Evolutionary conservation across 2,329 filamentous ascomycete species (phyloP).

Genomic region (Basipetospora chlamydospora): DNA sequence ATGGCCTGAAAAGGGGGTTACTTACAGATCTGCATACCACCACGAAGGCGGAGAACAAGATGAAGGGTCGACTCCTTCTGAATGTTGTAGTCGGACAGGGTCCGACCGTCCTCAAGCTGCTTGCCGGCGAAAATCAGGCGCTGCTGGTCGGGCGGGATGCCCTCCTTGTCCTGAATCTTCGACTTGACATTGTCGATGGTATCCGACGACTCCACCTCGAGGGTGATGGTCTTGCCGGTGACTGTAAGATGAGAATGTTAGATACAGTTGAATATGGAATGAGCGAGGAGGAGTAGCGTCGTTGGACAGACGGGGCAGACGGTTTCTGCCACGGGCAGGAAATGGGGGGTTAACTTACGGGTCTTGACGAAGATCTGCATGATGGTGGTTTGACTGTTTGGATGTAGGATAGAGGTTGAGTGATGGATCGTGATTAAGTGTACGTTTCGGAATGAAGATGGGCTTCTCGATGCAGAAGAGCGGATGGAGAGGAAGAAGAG

Average conservation of each 20-base stretch:
- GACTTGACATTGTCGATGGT: no score
- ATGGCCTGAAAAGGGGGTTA: conserved; percentile 22
- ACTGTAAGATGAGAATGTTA: conserved; percentile 24
- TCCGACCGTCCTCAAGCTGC: no score
- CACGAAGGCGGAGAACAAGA: conserved; percentile 57
- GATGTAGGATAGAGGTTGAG: no score
- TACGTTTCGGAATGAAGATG: conserved; percentile 7
- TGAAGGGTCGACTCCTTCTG: conserved; percentile 57
- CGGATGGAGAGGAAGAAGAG: conserved; percentile 11
- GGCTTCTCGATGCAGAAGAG: conserved; percentile 8
- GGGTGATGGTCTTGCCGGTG: conserved; percentile 52
- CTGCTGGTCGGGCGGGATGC: no score
- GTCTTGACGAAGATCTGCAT: conserved; percentile 99
- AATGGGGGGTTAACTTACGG: conserved; percentile 42
- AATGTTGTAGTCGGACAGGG: conserved; percentile 43
- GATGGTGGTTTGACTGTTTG: conserved; percentile 25
- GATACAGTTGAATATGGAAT: conserved; percentile 37
- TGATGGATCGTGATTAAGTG: conserved; percentile 4
- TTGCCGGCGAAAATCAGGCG: no score
- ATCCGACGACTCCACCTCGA: no score
- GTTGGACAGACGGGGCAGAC: no score
- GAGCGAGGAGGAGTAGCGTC: no score
- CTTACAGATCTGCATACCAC: conserved; percentile 47
- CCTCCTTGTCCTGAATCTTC: no score
- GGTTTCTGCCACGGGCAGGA: no score